These are phyloP conservation scores for Hyaloscypha bicolor DNA, from an alignment of 495 filamentous ascomycete genomes.

Conservation along the genomic window DNA sequence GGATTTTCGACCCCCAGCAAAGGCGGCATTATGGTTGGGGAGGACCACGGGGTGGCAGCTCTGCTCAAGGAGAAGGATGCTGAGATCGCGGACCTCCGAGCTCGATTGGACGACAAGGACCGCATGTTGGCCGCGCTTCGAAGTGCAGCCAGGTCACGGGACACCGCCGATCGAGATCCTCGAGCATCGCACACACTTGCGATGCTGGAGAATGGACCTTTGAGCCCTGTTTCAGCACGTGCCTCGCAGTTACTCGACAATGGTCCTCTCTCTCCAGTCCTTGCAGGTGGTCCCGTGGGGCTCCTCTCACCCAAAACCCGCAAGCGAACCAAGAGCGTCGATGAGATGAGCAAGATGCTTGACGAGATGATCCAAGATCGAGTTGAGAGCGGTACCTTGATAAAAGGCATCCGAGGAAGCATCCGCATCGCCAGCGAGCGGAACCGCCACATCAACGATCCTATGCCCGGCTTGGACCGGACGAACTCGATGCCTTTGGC, in stretches of 20 bases:
- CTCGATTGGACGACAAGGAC: slow-evolving; percentile 93
- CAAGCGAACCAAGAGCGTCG: slow-evolving; percentile 68
- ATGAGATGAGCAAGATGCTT: slow-evolving; percentile 86
- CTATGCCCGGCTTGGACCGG: slow-evolving; percentile 5
- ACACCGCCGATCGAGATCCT: slow-evolving; percentile 64
- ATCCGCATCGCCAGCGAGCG: slow-evolving; percentile 31
- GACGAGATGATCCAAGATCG: slow-evolving; percentile 94
- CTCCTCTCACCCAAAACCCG: slow-evolving; percentile 36
- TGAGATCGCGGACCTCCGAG: slow-evolving; percentile 88
- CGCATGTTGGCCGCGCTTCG: slow-evolving; percentile 88
- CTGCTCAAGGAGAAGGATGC: slow-evolving; percentile 86
- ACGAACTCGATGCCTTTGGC: background rate
- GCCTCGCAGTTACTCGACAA: slow-evolving; percentile 48
- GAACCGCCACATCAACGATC: slow-evolving; percentile 13
- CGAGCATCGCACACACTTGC: slow-evolving; percentile 13
- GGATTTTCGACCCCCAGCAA: slow-evolving; percentile 61
- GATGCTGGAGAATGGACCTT: slow-evolving; percentile 39
- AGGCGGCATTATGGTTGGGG: slow-evolving; percentile 58
- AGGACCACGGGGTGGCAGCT: slow-evolving; percentile 66
- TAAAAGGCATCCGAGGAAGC: slow-evolving; percentile 53
- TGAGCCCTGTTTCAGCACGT: slow-evolving; percentile 44
- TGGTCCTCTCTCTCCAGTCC: slow-evolving; percentile 33
- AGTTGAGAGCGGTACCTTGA: slow-evolving; percentile 67
- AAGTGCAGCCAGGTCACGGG: slow-evolving; percentile 83
- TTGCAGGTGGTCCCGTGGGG: slow-evolving; percentile 22